These are phyloP conservation scores for Passalora sequoiae DNA, from an alignment of 2,329 filamentous ascomycete genomes.

Conservation along the genomic window DNA sequence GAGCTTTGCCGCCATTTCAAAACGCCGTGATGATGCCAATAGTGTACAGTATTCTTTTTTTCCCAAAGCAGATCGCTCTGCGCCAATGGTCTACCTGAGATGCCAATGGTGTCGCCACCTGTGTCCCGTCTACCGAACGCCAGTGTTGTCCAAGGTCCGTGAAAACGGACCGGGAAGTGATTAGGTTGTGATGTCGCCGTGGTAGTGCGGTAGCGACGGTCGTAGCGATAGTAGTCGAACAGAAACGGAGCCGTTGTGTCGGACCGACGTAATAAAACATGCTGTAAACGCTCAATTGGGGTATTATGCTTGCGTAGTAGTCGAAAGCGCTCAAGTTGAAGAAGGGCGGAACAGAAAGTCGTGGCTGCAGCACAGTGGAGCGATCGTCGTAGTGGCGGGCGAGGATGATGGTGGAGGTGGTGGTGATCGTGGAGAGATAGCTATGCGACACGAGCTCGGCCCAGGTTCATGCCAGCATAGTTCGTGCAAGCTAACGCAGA, in stretches of 20 bases:
- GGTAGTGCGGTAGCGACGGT: conserved; percentile 4
- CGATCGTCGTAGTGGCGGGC: neutral
- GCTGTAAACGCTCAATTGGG: conserved; percentile 20
- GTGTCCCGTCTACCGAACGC: conserved; percentile 19
- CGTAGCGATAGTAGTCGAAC: conserved; percentile 1
- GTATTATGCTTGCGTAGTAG: conserved; percentile 17
- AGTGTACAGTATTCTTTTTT: conserved; percentile 16
- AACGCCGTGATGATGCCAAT: conserved; percentile 16
- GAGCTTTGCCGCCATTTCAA: conserved; percentile 8
- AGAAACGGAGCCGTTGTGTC: conserved; percentile 1
- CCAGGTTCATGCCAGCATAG: neutral
- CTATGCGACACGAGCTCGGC: neutral
- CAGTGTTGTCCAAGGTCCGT: conserved; percentile 13
- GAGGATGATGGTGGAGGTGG: neutral
- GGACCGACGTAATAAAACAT: conserved; percentile 12
- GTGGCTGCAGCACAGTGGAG: neutral
- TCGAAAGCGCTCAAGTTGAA: conserved; percentile 1
- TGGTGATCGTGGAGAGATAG: neutral
- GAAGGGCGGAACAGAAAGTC: neutral
- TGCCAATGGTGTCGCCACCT: conserved; percentile 16
- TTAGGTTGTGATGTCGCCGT: conserved; percentile 3
- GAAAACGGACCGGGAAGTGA: conserved; percentile 5
- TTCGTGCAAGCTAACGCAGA: no score
- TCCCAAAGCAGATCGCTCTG: conserved; percentile 20
- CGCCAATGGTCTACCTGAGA: conserved; percentile 17